Evolutionary conservation across 139 green algal genomes (phyloP).

Genomic region (Penium margaritaceum): DNA sequence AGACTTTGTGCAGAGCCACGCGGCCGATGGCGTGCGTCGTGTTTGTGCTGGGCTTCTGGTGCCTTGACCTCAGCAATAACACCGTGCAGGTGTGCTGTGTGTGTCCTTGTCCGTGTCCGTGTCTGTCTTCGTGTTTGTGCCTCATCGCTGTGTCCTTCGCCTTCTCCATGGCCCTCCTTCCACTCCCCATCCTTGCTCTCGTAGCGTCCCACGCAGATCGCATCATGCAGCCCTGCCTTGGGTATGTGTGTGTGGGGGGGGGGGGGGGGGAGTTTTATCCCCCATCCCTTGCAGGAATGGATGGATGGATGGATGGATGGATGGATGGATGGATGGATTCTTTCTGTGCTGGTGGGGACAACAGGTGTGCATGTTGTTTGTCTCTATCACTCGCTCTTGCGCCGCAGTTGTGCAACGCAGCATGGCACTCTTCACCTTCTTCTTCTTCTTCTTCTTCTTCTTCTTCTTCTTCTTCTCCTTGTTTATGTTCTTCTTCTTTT

Average conservation of each 20-base stretch:
- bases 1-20: too few relatives aligned
- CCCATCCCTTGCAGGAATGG: not conserved
- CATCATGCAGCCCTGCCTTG: not conserved
- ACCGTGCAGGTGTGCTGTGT: conserved; percentile 43
- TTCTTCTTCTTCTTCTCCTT: not conserved
- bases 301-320: too few relatives aligned
- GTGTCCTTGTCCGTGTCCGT: conserved; percentile 26
- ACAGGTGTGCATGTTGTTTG: not conserved
- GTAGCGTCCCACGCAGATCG: not conserved
- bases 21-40: conserved; percentile 3
- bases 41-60: conserved; percentile 42
- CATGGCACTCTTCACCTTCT: not conserved
- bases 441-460: not conserved
- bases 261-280: not conserved
- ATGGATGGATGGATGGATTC: not conserved
- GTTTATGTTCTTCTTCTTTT: not conserved
- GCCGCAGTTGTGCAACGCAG: not conserved
- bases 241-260: not conserved
- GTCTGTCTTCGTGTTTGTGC: not conserved
- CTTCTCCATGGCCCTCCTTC: too few relatives aligned
- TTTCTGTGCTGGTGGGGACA: not conserved
- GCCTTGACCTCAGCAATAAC: conserved; percentile 44
- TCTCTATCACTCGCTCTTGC: not conserved
- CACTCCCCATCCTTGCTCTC: too few relatives aligned
- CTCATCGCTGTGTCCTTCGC: not conserved